Conservation (phyloP, 768 basidiomycete genomes). For the Hygrophorus pudorinus region DNA sequence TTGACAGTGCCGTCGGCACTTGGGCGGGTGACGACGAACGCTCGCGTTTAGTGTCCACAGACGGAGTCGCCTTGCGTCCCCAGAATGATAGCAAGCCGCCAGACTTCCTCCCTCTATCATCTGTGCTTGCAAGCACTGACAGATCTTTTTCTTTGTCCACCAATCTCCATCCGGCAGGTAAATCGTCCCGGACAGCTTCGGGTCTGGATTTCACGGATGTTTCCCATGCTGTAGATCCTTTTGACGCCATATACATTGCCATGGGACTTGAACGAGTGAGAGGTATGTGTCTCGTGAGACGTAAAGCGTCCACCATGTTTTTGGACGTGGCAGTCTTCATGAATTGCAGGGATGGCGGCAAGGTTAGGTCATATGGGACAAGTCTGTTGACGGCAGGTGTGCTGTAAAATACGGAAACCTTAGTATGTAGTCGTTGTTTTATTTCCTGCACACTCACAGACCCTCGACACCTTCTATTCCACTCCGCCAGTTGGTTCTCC, state of each 20-base stretch:
- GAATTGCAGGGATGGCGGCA: conserved; percentile 42
- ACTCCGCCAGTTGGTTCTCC: conserved; percentile 25
- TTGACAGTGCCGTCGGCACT: background rate
- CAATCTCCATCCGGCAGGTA: conserved; percentile 66
- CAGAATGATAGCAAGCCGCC: conserved; percentile 68
- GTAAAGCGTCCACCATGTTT: conserved; percentile 49
- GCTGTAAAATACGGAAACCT: conserved; percentile 19
- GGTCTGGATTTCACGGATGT: conserved; percentile 47
- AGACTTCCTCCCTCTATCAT: conserved; percentile 31
- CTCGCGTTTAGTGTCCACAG: conserved; percentile 5
- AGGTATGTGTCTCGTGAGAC: conserved; percentile 50
- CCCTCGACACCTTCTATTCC: conserved; percentile 43
- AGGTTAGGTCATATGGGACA: conserved; percentile 38
- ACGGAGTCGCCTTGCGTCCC: conserved; percentile 28
- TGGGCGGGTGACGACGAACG: conserved; percentile 1
- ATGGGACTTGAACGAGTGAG: conserved; percentile 54
- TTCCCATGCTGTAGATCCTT: conserved; percentile 73
- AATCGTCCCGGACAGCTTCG: conserved; percentile 41
- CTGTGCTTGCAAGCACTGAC: conserved; percentile 7
- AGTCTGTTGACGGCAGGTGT: conserved; percentile 29
- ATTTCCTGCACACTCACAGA: conserved; percentile 40
- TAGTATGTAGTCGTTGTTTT: background rate
- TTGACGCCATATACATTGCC: conserved; percentile 56
- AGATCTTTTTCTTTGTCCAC: conserved; percentile 44
- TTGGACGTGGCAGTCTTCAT: conserved; percentile 47